Evolutionary conservation across 1,139 yeast genomes (phyloP), one percentile per base, ranked within the genome.

Genomic region (Suhomyces anneliseae): DNA sequence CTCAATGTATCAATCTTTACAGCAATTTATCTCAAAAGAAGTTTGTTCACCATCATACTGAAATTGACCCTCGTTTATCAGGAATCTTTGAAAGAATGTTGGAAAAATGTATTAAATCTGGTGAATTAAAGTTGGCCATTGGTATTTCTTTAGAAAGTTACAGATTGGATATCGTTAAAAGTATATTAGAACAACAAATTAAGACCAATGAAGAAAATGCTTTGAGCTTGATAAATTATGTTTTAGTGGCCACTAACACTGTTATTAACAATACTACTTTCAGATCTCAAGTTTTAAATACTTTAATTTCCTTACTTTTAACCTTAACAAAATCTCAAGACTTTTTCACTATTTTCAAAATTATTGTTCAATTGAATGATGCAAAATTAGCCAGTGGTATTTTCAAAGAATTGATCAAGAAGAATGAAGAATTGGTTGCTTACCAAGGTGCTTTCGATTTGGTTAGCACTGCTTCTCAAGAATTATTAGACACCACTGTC

Each of bases 361-460:
- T 95, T 52, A 87, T 92, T 45, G 95, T 93, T 39, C 96, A 90
- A 65, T 76, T 93, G 61, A 90, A 90, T 64, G 95, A 90, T 63
- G 72, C 83, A 36, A 68, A 72, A 12, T 76, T 88, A 55, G 96
- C 97, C 5, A 75, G 80, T 36, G 74, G 77, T 47, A 72, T 90
- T 45, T 89, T 93, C 64, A 77, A 80, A 56, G 79, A 79, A 54
- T 74, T 88, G 51, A 63, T 89, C 43, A 53, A 57, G 2, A 69
- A 74, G 33, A 56, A 66, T 19, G 67, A 64, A 44, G 69, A 59
- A 39, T 70, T 83, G 55, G 76, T 87, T 52, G 96, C 96, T 5
- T 89, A 83, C 65, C 99, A 93, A 72, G 90, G 95, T 48, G 98
- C 98, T 1, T 93, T 93, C 68, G 99, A 93, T 65, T 79, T 93